Evolutionary conservation across 768 basidiomycete species (phyloP).

Genomic region (Crucibulum laeve): DNA sequence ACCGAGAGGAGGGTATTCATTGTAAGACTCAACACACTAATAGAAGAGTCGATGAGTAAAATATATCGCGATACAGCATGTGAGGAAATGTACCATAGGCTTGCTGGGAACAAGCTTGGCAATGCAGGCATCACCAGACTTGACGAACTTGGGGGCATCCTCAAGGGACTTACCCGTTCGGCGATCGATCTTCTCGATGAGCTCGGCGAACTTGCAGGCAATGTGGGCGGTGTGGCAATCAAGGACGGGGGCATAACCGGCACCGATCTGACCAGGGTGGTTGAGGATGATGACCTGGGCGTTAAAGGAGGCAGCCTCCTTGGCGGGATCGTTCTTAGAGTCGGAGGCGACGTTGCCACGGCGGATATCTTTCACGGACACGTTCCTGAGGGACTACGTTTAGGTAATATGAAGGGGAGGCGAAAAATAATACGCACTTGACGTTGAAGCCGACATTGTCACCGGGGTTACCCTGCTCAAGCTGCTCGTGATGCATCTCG

Average conservation of each 20-base stretch:
- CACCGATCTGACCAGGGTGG: constrained; percentile 99
- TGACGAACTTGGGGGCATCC: constrained; percentile 91
- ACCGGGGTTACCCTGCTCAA: constrained; percentile 90
- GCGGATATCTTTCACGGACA: constrained; percentile 99
- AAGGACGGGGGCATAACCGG: constrained; percentile 97
- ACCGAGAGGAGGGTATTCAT: constrained; percentile 98
- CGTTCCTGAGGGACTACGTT: constrained; percentile 66
- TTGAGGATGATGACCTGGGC: constrained; percentile 99
- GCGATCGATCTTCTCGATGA: constrained; percentile 99
- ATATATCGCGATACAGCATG: background rate
- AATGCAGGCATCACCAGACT: constrained; percentile 99
- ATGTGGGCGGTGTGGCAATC: constrained; percentile 99
- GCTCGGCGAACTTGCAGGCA: constrained; percentile 98
- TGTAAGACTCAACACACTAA: constrained; percentile 66
- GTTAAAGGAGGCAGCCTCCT: constrained; percentile 98
- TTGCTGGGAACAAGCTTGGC: constrained; percentile 96
- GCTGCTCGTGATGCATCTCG: constrained; percentile 99
- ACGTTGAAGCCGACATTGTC: constrained; percentile 99
- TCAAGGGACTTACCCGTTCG: constrained; percentile 95
- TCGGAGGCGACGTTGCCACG: constrained; percentile 99
- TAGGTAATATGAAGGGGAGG: constrained; percentile 2
- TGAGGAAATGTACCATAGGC: constrained; percentile 62
- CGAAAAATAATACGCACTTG: constrained; percentile 51
- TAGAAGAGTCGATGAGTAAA: background rate
- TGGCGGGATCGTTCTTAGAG: constrained; percentile 99